Conservation (phyloP, 352 stramenopile genomes). For the Phytophthora hybrid region DNA sequence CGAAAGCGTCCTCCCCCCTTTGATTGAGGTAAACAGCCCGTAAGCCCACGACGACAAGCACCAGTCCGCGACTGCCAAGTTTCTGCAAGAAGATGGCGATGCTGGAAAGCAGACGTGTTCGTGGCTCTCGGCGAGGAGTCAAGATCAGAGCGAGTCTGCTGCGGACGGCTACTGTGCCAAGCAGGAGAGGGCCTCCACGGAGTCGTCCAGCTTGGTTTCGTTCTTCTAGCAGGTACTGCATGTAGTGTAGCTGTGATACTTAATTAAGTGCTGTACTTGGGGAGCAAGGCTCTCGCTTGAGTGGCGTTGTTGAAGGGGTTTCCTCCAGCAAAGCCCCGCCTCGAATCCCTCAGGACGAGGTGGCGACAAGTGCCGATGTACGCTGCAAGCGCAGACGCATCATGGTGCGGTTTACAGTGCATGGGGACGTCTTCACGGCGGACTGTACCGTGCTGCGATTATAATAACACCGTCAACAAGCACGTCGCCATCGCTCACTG, state of each 20-base stretch:
- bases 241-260: too few relatives aligned
- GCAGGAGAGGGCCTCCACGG: neutral
- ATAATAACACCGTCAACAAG: conserved; percentile 1
- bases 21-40: neutral
- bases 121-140: conserved; percentile 10
- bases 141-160: neutral
- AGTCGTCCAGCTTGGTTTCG: neutral
- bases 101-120: conserved; percentile 26
- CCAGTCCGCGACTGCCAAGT: conserved; percentile 28
- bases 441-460: conserved; percentile 4
- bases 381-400: conserved; percentile 17
- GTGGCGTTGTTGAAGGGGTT: conserved; percentile 9
- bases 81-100: conserved; percentile 21
- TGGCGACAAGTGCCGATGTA: conserved; percentile 12
- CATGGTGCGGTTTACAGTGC: conserved; percentile 9
- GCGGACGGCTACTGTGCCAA: neutral
- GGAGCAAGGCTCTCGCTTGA: neutral
- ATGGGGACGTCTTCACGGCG: conserved; percentile 7
- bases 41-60: conserved; percentile 18
- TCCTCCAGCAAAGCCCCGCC: conserved; percentile 14
- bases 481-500: neutral
- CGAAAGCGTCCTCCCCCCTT: neutral
- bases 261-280: too few relatives aligned
- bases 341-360: conserved; percentile 8
- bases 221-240: neutral